phyloP scores from a whole-genome alignment of 495 filamentous ascomycete species.

The Sordaria brevicollis region DNA sequence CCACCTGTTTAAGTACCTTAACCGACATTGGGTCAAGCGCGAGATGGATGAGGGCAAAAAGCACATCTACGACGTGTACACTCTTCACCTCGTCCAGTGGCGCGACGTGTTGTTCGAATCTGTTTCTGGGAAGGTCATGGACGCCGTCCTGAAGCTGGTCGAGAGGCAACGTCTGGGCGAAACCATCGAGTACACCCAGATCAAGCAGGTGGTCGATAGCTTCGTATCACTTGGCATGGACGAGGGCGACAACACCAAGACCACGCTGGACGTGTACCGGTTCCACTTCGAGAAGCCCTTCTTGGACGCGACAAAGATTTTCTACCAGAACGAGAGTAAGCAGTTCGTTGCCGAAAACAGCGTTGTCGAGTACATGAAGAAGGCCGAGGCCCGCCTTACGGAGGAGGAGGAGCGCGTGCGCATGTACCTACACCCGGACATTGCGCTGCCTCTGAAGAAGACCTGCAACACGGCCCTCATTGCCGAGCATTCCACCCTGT shows the following conservation, averaged over 20 bases:
- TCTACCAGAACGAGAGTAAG: slow-evolving; percentile 87
- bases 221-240: slow-evolving; percentile 95
- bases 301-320: slow-evolving; percentile 69
- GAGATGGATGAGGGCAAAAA: slow-evolving; percentile 99
- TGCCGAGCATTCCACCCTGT: slow-evolving; percentile 66
- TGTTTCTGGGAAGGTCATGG: slow-evolving; percentile 85
- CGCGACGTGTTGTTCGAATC: slow-evolving; percentile 77
- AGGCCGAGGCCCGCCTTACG: slow-evolving; percentile 81
- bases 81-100: slow-evolving; percentile 91
- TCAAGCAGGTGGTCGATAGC: slow-evolving; percentile 94
- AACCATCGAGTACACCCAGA: slow-evolving; percentile 93
- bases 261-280: slow-evolving; percentile 89
- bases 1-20: slow-evolving; percentile 94
- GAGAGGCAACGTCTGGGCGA: slow-evolving; percentile 97
- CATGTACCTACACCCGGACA: slow-evolving; percentile 85
- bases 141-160: slow-evolving; percentile 84
- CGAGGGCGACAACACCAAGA: slow-evolving; percentile 84
- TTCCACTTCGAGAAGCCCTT: slow-evolving; percentile 87
- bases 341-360: slow-evolving; percentile 94
- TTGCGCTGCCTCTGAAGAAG: slow-evolving; percentile 71
- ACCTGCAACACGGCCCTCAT: slow-evolving; percentile 85
- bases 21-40: slow-evolving; percentile 96
- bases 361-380: slow-evolving; percentile 99
- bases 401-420: slow-evolving; percentile 94
- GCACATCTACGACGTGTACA: slow-evolving; percentile 96